Percentiles rank a stretch among this genome's conserved stretches.
Evolutionary conservation across 129 eudicot species (phyloP).

Genomic region (Arctium lappa): DNA sequence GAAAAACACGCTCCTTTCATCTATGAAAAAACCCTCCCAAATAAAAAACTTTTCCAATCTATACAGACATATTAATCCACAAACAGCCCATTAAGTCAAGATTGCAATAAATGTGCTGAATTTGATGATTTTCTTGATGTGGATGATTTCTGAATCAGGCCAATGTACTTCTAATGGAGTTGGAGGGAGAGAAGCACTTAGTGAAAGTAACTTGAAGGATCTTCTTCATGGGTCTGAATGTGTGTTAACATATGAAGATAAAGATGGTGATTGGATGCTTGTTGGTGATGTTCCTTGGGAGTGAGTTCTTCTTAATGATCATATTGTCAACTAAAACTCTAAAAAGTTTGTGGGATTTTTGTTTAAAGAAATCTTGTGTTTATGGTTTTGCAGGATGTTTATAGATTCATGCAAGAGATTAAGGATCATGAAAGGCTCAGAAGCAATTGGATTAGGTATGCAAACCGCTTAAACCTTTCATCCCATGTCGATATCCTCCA

Average conservation of each 20-base stretch:
- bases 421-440: slow-evolving; percentile 94
- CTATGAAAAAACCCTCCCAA: too few relatives aligned
- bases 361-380: not conserved
- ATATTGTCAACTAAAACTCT: not conserved
- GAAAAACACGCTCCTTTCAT: too few relatives aligned
- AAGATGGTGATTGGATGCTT: slow-evolving; percentile 98
- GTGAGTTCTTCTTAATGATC: slow-evolving; percentile 42
- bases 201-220: slow-evolving; percentile 63
- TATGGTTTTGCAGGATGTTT: slow-evolving; percentile 66
- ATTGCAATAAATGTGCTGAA: not conserved
- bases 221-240: slow-evolving; percentile 72
- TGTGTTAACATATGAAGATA: slow-evolving; percentile 94
- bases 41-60: too few relatives aligned
- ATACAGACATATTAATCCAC: too few relatives aligned
- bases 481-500: not conserved
- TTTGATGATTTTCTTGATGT: slow-evolving; percentile 1
- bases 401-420: slow-evolving; percentile 79
- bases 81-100: not conserved
- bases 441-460: slow-evolving; percentile 95
- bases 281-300: slow-evolving; percentile 99
- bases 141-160: slow-evolving; percentile 38
- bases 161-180: slow-evolving; percentile 58
- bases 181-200: slow-evolving; percentile 53
- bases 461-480: not conserved
- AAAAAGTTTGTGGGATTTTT: not conserved